Base-by-base conservation (phyloP, 2,329 filamentous ascomycete genomes). In the Chalaropsis ovoidea region DNA sequence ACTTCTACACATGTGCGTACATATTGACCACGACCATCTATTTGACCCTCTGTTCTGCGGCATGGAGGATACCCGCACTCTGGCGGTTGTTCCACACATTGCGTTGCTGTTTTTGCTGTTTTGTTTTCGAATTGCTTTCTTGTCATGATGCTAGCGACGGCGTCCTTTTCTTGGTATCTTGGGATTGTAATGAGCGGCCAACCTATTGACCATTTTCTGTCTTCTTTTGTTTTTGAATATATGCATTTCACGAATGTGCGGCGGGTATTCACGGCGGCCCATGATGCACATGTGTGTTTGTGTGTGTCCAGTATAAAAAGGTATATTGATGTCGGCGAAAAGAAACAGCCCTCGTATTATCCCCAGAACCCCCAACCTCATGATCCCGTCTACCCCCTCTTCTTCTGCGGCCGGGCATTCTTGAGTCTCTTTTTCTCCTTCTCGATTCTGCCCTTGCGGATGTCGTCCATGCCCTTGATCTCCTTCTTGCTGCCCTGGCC, bases 321-420 rank as follows among this genome's bases (percentile, higher is more conserved):
- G 54, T 58, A 58, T 39, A 35, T 58, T 58, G 54, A 39, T 19
- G 17, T n/a, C 39, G 54, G 27, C 54, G 17, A 58, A 35, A 35
- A 58, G 13, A 2, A 35, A 58, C 27, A 2, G 52, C 42, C 43
- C 22, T 24, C 19, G 61, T 62, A 42, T 62, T 66, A 47, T 19
- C n/a, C 31, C 31, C 13, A 2, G 42, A 10, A 31, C 13, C 15
- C 27, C 8, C 3, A 54, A 7, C 27, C 22, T 43, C 10, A 15
- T 10, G 5, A 2, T 6, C 17, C 17, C 31, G 17, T 11, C n/a
- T 15, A n/a, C 64, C 69, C 72, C 70, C 70, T 73, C 77, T 82
- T 90, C 77, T 82, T 88, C 49, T 82, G 73, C 7, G 91, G 91
- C 71, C 93, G 80, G 8, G 89, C 92, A 75, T 96, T 97, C 84